Base-by-base conservation (phyloP, 345 rosid genomes). In the Eutrema japonicum region DNA sequence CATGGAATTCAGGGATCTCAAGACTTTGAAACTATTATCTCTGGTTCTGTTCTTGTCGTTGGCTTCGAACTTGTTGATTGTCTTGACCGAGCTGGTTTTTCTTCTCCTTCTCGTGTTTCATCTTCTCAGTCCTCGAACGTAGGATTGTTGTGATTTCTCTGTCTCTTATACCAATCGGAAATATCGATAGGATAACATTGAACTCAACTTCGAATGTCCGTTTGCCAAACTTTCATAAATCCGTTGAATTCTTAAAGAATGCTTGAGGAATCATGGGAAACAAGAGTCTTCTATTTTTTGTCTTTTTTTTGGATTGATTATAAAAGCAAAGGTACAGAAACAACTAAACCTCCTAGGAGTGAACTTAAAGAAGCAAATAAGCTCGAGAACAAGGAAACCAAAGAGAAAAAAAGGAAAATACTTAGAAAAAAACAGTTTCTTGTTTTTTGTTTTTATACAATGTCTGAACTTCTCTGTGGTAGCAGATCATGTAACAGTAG, bases 401-500 rank as follows among this genome's bases (percentile, higher is more conserved):
- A 30, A 13, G 10, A 26, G 57, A 2, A 14, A 30, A 13, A 2
- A 45, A 2, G 8, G 3, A 46, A n/a, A n/a, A 43, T 13, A 43
- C 47, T 12, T 43, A 54, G 10, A 29, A 11, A 27, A 8, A 50
- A 16, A 16, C 16, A 4, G 4, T 35, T 37, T 3, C 36, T 16
- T 16, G 16, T 37, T 37, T 5, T 59, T 6, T 59, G 0, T 40
- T 37, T 55, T 6, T 37, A 18, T 18, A 22, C 26, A 22, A 22
- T 66, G n/a, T 64, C 33, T 36, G 37, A 45, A 8, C 50, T 64
- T 73, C 12, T 66, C 37, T 49, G 4, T 1, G 43, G 57, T 38
- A 27, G 43, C 22, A 68, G 57, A 62, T 76, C 79, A 76, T 41
- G 68, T 2, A 64, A 41, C 59, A 40, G 16, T 18, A 14, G 62